Evolutionary conservation across 257 asterid genomes (phyloP).

Genomic region (Jasminum sambac): DNA sequence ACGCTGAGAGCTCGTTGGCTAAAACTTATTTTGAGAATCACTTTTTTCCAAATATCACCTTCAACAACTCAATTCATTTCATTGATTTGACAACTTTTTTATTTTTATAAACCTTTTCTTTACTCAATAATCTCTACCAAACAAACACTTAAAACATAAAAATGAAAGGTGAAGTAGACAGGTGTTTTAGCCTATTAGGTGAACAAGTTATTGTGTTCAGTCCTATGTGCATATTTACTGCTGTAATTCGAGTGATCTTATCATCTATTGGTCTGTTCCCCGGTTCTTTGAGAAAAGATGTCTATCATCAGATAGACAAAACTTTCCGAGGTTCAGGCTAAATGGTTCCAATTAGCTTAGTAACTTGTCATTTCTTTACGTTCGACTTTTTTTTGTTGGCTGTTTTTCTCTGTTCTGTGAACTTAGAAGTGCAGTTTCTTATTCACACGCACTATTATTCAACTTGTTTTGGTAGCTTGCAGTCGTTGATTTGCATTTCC

Average conservation of each 20-base stretch:
- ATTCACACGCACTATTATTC: neutral
- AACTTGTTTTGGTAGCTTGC: neutral
- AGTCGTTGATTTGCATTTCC: no score
- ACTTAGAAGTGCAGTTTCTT: neutral
- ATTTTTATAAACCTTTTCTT: no score
- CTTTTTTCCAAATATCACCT: no score
- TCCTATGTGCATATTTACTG: neutral
- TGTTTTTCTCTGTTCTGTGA: neutral
- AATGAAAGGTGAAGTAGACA: neutral
- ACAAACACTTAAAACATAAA: neutral
- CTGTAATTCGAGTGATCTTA: neutral
- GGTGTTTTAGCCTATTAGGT: neutral
- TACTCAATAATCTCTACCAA: no score
- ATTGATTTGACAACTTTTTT: no score
- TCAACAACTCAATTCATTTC: no score
- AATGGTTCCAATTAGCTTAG: neutral
- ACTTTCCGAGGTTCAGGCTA: neutral
- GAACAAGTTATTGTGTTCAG: neutral
- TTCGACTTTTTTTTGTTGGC: slow-evolving; percentile 2
- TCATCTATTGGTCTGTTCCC: neutral
- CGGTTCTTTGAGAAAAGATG: neutral
- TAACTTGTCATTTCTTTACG: neutral
- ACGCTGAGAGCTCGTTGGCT: no score
- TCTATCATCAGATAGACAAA: neutral
- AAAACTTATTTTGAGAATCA: no score